Evolutionary conservation across 2,329 filamentous ascomycete species (phyloP), one percentile per base, ranked within the genome.

Genomic region (Pyrenochaeta sp.): DNA sequence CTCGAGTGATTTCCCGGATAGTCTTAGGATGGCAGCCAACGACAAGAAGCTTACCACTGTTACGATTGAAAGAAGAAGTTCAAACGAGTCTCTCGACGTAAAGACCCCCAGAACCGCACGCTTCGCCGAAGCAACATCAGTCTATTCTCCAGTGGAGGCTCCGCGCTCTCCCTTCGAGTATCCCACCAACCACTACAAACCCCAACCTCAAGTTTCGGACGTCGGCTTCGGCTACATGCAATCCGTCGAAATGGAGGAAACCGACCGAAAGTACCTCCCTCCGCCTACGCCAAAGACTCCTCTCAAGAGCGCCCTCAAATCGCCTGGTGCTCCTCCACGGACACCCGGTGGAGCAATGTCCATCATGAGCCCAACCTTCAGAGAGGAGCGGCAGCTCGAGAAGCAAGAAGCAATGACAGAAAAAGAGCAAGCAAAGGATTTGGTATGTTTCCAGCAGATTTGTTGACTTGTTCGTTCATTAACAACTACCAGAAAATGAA

Each of bases 171-270:
- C 65, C 14, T 64, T 56, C 61, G 81, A 85, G 51, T 78, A 80
- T 34, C 80, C 82, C 28, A 79, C 79, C 29, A 77, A 77, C 60
- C 74, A 79, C 66, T 75, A 82, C 68, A 74, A 78, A 57, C 77
- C 81, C 39, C 82, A 88, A 68, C 76, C 85, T 40, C 87, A 90
- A 67, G 88, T 92, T 21, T 89, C 86, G 46, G 91, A 96, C 74
- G 83, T 96, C 55, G 92, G 92, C 56, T 96, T 97, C 72, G 91
- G 92, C 69, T 96, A 96, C 75, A 88, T 96, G 67, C 77, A 43
- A 72, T 73, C 60, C 71, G 74, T 82, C 60, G 78, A 82, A 48
- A 80, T 85, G 63, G 74, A 78, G 51, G 75, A 79, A 54, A 76
- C 76, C 58, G 68, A 72, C 52, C 58, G 55, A 42, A 74, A 69